Conservation (phyloP, 345 rosid species). For the Bruguiera parviflora region DNA sequence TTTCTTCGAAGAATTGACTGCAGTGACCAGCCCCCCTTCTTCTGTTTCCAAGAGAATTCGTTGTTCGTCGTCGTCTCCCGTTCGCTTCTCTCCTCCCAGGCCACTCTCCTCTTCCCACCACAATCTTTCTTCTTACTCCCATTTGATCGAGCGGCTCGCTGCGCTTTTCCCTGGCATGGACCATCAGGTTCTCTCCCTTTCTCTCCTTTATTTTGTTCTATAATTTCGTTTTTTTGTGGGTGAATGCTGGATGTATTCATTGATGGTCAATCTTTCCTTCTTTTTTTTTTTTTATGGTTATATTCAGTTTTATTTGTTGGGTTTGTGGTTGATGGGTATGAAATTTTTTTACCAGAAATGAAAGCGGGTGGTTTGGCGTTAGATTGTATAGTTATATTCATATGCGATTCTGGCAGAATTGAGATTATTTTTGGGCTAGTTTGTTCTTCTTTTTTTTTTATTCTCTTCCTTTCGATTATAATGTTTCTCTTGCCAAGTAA, state of each 20-base stretch:
- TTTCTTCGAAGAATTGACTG: constrained; percentile 65
- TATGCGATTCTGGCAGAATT: no score
- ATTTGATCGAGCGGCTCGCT: constrained; percentile 48
- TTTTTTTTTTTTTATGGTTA: neutral
- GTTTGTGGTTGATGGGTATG: no score
- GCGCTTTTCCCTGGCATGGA: constrained; percentile 78
- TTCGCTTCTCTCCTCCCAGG: constrained; percentile 51
- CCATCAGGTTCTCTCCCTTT: constrained; percentile 41
- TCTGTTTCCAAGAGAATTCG: constrained; percentile 57
- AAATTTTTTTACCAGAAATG: no score
- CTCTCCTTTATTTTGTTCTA: neutral
- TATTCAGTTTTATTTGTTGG: no score
- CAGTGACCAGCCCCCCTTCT: constrained; percentile 41
- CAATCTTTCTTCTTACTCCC: constrained; percentile 18
- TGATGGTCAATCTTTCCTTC: no score
- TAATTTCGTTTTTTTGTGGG: neutral
- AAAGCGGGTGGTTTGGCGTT: no score
- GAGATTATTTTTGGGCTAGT: no score
- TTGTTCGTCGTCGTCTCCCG: constrained; percentile 59
- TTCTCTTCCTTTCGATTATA: no score
- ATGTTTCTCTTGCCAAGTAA: no score
- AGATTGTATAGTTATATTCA: no score
- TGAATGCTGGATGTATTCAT: no score
- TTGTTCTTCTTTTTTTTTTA: no score
- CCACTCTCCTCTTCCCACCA: constrained; percentile 20